Base-by-base conservation (phyloP, 2,329 filamentous ascomycete genomes). In the Verticillium nubilum region DNA sequence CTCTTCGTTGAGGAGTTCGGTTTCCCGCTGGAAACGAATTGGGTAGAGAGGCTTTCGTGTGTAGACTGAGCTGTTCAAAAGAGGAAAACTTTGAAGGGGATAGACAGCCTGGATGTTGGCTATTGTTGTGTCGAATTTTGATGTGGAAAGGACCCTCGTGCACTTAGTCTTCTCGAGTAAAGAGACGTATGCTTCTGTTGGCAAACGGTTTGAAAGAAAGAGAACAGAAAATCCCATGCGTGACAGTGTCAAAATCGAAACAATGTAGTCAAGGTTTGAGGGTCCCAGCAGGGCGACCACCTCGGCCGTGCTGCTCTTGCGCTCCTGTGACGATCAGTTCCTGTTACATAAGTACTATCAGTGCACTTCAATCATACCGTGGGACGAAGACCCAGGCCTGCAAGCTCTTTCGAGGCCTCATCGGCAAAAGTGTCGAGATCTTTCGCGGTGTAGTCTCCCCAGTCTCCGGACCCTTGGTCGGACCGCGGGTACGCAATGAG, bases 161-260 rank as follows among this genome's bases (percentile, higher is more conserved):
- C 74, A 76, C 5, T 71, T 65, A 0, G 77, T 79, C 63, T 75
- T 74, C 26, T 76, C 69, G 25, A 83, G 70, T 7, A 85, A 67
- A 25, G 74, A 75, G 15, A 75, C 68, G 61, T 83, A 80, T 5
- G 83, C 83, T 57, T 78, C 74, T 2, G 75, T 73, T 2, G 82
- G 76, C 2, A 86, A 74, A 6, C 83, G 72, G 2, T 80, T 83
- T 0, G 82, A 85, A 2, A 86, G 72, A 33, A 85, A 76, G 1
- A 86, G 69, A 2, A 78, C 74, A 1, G 80, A 74, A 68, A 80
- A 82, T 5, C 82, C 82, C 54, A 86, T 69, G 58, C 80, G 75
- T 26, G 76, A 76, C 33, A 86, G 65, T 4, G 80, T 81, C 31
- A 84, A 74, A 12, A 82, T 71, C n/a, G 78, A 76, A 26, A 83